Base-by-base conservation (phyloP, 345 rosid species). In the Eucalyptus rudis region DNA sequence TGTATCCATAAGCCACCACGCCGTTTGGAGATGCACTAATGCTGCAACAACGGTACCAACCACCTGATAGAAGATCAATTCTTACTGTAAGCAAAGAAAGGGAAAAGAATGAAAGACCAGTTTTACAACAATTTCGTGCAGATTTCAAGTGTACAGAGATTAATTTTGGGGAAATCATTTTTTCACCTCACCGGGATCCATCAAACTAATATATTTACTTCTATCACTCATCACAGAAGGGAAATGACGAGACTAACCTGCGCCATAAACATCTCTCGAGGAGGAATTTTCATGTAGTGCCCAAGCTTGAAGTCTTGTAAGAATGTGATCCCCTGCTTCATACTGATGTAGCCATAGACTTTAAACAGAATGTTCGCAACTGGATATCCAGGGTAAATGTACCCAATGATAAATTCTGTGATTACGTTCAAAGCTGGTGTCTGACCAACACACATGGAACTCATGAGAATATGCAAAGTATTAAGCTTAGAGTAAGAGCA, bases 251-350 rank as follows among this genome's bases (percentile, higher is more conserved):
- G 81, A 29, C 68, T 50, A 84, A 93, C 96, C 94, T 95, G 96
- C 12, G 96, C 95, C 89, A 91, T 89, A 88, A 95, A 95, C 96
- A 94, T 95, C 49, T 93, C 92, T 91, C 95, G 92, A 43, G 97
- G 97, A 88, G 95, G 95, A 88, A 95, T 94, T 93, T 95, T 95
- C 97, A 95, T 95, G 93, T 95, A 95, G 89, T 95, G 95, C 4
- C 97, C 96, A 12, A 94, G 96, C 92, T 95, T 94, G 92, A 95
- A 93, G 92, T 95, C 97, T 91, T 94, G 93, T 86, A 95, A 87
- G 88, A 95, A 95, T 17, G 89, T 86, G 86, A 95, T 90, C 13
- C 91, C 96, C 86, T 95, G 97, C 91, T 95, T 95, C 95, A 94
- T 94, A 90, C 96, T 95, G 87, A 94, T 93, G 89, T 90, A 92